Percentiles rank a stretch among this genome's conserved stretches.
These are phyloP conservation scores for Pythium apleroticum DNA, from an alignment of 352 stramenopile genomes.

Conservation along the genomic window DNA sequence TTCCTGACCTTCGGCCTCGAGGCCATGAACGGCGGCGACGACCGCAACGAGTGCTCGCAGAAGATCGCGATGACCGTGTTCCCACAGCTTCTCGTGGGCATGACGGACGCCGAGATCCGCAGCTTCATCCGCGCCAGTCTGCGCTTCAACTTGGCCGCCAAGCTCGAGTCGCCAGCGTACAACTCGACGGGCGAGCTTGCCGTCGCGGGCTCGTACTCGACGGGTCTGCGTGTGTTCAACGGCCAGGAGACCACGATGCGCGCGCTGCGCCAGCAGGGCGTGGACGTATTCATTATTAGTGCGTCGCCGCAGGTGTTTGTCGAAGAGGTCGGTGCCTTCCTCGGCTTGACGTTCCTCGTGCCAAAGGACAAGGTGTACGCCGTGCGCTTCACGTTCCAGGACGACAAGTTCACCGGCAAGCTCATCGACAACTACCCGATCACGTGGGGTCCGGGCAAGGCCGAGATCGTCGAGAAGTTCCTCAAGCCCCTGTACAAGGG, in stretches of 20 bases:
- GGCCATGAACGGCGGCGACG: slow-evolving; percentile 44
- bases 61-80: slow-evolving; percentile 60
- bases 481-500: slow-evolving; percentile 47
- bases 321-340: slow-evolving; percentile 40
- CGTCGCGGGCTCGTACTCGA: slow-evolving; percentile 48
- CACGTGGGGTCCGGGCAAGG: slow-evolving; percentile 64
- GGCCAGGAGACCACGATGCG: slow-evolving; percentile 62
- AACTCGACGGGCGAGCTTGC: slow-evolving; percentile 38
- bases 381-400: slow-evolving; percentile 52
- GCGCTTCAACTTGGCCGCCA: slow-evolving; percentile 46
- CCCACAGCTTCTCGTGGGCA: slow-evolving; percentile 52
- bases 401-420: slow-evolving; percentile 43
- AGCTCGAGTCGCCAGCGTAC: slow-evolving; percentile 39
- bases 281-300: slow-evolving; percentile 64
- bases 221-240: slow-evolving; percentile 58
- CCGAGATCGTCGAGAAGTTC: slow-evolving; percentile 43
- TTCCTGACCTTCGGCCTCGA: slow-evolving; percentile 53
- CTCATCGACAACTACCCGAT: slow-evolving; percentile 54
- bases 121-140: slow-evolving; percentile 45
- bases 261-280: slow-evolving; percentile 36
- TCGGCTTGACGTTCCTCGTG: slow-evolving; percentile 54
- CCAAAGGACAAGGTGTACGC: slow-evolving; percentile 51
- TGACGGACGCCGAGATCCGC: slow-evolving; percentile 54
- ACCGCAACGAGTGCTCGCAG: slow-evolving; percentile 36
- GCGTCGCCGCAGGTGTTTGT: slow-evolving; percentile 59